These are phyloP conservation scores for Nicotiana undulata DNA, from an alignment of 257 asterid species.

Conservation along the genomic window DNA sequence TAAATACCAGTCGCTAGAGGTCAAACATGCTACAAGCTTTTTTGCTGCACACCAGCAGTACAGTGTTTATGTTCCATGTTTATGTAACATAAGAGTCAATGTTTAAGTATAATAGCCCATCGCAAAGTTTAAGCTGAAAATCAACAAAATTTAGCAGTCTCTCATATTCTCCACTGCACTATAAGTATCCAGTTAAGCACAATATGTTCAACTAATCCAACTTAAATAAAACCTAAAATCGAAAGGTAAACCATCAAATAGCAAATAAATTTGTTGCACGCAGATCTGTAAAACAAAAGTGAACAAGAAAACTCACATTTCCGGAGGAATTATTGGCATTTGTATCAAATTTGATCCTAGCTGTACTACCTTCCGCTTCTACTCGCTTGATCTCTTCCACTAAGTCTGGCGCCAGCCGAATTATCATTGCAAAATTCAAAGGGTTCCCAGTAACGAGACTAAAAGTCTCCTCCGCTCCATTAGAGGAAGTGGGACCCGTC, in stretches of 20 bases:
- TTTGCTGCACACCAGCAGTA: neutral
- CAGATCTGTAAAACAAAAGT: neutral
- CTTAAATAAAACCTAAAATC: neutral
- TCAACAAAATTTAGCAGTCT: neutral
- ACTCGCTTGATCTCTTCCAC: constrained; percentile 98
- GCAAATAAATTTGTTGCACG: neutral
- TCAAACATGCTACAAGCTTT: neutral
- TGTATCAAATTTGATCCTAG: constrained; percentile 79
- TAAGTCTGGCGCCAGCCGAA: constrained; percentile 77
- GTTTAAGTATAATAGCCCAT: neutral
- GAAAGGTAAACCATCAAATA: neutral
- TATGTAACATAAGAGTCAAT: neutral
- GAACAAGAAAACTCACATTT: constrained; percentile 53
- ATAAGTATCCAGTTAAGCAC: neutral
- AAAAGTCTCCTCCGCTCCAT: constrained; percentile 56
- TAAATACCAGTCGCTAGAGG: neutral
- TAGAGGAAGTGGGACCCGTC: constrained; percentile 25
- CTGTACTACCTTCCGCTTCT: constrained; percentile 66
- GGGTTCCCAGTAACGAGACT: constrained; percentile 75
- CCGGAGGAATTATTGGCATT: constrained; percentile 62
- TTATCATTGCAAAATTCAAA: constrained; percentile 80
- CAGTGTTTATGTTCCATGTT: neutral
- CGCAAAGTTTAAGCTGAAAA: neutral
- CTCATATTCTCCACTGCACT: neutral
- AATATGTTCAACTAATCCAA: neutral